Conservation (phyloP, 169 alveolate species). For the Eimeria sp. region DNA sequence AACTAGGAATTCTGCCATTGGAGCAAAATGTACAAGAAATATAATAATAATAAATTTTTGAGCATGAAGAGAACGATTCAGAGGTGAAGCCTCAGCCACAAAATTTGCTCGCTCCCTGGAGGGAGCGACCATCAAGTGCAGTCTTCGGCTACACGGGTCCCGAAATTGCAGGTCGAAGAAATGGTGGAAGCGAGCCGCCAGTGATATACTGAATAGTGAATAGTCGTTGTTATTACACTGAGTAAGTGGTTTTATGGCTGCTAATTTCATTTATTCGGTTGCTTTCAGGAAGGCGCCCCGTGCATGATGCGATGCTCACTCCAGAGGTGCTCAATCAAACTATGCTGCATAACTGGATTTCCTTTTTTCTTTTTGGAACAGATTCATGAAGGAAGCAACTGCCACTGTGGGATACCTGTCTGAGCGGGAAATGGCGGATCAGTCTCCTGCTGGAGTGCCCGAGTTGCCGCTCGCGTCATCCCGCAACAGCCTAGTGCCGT, state of each 20-base stretch:
- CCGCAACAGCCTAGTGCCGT: not conserved
- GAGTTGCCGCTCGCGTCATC: not conserved
- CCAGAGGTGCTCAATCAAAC: not conserved
- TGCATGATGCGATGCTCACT: not conserved
- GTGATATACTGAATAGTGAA: no score
- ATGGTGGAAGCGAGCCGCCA: not conserved
- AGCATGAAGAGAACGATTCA: not conserved
- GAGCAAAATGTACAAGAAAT: not conserved
- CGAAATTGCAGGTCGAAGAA: not conserved
- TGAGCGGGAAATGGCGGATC: not conserved
- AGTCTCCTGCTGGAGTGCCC: not conserved
- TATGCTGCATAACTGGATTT: no score
- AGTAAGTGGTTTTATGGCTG: not conserved
- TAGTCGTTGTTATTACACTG: not conserved
- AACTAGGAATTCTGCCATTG: not conserved
- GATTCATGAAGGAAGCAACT: not conserved
- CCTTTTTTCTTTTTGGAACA: not conserved
- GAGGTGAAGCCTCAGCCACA: not conserved
- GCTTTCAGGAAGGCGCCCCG: not conserved
- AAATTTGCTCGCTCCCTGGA: not conserved
- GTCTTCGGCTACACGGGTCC: not conserved
- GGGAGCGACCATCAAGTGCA: not conserved
- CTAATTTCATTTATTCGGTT: not conserved
- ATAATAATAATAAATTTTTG: not conserved
- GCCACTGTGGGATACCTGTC: not conserved